These are phyloP conservation scores for Cutaneotrichosporon cutaneum DNA, from an alignment of 1,284 basidiomycete genomes.

Conservation along the genomic window DNA sequence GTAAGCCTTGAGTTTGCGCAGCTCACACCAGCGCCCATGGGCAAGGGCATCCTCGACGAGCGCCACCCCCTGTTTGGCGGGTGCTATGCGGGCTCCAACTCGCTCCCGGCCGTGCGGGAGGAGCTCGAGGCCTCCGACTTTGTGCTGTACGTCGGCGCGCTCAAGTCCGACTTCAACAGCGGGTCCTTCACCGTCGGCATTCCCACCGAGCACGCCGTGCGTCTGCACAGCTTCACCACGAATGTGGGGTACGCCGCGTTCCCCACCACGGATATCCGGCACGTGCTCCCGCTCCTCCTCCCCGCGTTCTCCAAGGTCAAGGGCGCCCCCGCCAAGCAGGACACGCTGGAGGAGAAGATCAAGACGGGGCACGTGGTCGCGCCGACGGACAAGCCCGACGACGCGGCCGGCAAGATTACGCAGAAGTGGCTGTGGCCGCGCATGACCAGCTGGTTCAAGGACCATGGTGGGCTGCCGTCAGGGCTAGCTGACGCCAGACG, in stretches of 20 bases:
- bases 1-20: constrained; percentile 23
- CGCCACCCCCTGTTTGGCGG: constrained; percentile 82
- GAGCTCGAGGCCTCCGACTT: constrained; percentile 79
- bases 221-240: constrained; percentile 82
- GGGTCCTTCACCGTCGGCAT: constrained; percentile 56
- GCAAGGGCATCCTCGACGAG: constrained; percentile 79
- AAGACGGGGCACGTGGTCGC: constrained; percentile 30
- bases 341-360: constrained; percentile 38
- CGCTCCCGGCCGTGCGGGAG: constrained; percentile 67
- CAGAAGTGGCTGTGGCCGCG: constrained; percentile 86
- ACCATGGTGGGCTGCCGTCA: constrained; percentile 54
- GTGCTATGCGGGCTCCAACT: constrained; percentile 77
- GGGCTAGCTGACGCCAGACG: constrained; percentile 54
- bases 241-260: constrained; percentile 59
- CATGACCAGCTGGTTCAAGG: constrained; percentile 71
- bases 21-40: constrained; percentile 57
- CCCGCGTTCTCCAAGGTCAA: constrained; percentile 44
- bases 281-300: constrained; percentile 53
- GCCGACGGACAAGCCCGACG: constrained; percentile 11
- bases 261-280: constrained; percentile 55
- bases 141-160: constrained; percentile 74
- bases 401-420: constrained; percentile 56
- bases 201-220: constrained; percentile 60
- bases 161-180: constrained; percentile 84
- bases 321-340: constrained; percentile 26